These are phyloP conservation scores for Yamadazyma triangularis DNA, from an alignment of 1,139 yeast genomes.

Conservation along the genomic window DNA sequence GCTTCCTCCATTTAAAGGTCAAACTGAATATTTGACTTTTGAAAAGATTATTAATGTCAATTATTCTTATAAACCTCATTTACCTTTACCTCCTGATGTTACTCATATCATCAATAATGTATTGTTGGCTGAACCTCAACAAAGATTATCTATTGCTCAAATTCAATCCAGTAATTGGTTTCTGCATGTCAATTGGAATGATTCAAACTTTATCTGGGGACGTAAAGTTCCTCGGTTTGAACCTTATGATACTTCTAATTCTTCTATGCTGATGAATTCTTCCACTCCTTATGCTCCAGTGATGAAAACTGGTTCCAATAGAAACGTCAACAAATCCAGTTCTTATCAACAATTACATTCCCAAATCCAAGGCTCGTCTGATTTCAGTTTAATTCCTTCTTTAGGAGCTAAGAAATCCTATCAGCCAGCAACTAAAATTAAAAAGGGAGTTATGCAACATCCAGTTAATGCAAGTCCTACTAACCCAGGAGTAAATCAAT, in stretches of 20 bases:
- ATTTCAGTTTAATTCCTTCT: constrained; percentile 31
- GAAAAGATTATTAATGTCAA: constrained; percentile 86
- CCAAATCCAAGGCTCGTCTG: constrained; percentile 32
- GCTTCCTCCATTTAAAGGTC: constrained; percentile 91
- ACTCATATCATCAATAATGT: constrained; percentile 68
- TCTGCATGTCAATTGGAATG: constrained; percentile 38
- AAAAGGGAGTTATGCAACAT: constrained; percentile 12
- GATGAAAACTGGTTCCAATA: constrained; percentile 34
- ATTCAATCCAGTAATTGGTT: constrained; percentile 39
- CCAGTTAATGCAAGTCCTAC: constrained; percentile 8
- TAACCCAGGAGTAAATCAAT: constrained; percentile 2
- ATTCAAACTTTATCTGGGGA: constrained; percentile 38
- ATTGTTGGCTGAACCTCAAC: constrained; percentile 44
- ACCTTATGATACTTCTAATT: constrained; percentile 43
- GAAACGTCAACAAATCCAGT: constrained; percentile 35
- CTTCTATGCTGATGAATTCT: constrained; percentile 13
- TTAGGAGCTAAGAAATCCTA: constrained; percentile 23
- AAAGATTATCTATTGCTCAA: constrained; percentile 31
- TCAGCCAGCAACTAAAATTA: constrained; percentile 32
- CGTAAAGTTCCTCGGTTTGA: constrained; percentile 46
- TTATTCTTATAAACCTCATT: constrained; percentile 75
- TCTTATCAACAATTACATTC: constrained; percentile 41
- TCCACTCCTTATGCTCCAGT: constrained; percentile 29
- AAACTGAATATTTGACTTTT: constrained; percentile 91
- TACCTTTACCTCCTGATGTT: constrained; percentile 57